These are phyloP conservation scores for Withania somnifera DNA, from an alignment of 305 asterid species.

Conservation along the genomic window DNA sequence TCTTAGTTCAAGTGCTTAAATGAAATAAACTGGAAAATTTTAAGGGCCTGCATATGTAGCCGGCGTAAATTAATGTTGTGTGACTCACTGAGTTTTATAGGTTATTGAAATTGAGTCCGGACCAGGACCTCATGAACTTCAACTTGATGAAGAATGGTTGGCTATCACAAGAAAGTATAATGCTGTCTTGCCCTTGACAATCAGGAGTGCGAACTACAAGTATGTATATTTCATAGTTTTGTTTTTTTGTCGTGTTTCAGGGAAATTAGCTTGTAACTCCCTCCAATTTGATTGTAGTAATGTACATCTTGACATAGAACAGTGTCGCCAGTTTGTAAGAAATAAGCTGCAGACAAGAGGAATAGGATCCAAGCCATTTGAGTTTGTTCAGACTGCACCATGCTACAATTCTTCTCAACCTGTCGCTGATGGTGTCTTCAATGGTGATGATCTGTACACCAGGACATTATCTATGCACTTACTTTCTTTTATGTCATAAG, in stretches of 20 bases:
- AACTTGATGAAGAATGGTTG: conserved; percentile 93
- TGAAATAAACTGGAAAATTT: neutral
- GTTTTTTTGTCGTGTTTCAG: neutral
- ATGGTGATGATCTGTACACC: conserved; percentile 19
- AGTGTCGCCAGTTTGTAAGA: conserved; percentile 64
- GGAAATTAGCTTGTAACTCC: conserved; percentile 1
- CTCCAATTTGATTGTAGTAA: conserved; percentile 32
- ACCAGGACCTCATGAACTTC: conserved; percentile 71
- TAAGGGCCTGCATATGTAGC: neutral
- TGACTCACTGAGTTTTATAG: conserved; percentile 26
- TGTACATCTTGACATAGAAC: conserved; percentile 37
- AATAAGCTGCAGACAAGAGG: conserved; percentile 54
- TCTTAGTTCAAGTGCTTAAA: neutral
- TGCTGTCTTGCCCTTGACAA: conserved; percentile 56
- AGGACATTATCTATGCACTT: neutral
- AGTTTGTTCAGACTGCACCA: conserved; percentile 63
- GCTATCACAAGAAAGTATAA: conserved; percentile 58
- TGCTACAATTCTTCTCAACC: conserved; percentile 43
- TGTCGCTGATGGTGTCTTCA: conserved; percentile 20
- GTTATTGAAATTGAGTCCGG: conserved; percentile 71
- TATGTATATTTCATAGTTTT: conserved; percentile 13
- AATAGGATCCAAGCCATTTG: conserved; percentile 61
- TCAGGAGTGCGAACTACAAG: conserved; percentile 45
- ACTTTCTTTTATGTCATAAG: neutral
- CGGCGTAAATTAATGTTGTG: conserved; percentile 1